Conservation (phyloP, 2,329 filamentous ascomycete species). For the Fusarium sp. region DNA sequence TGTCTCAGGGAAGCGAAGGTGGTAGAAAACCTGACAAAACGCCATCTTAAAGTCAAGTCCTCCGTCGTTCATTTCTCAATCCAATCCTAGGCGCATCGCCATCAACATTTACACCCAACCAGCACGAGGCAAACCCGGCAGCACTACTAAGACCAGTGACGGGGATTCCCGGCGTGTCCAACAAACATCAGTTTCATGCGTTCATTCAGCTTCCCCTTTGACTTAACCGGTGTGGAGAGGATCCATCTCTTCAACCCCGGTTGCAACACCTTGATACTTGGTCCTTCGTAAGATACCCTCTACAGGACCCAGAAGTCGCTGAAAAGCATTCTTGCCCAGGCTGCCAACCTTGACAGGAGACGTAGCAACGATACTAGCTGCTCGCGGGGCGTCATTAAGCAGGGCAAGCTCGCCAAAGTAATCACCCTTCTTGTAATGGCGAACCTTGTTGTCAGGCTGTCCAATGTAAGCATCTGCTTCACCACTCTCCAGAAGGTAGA, state of each 20-base stretch:
- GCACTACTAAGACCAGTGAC: background rate
- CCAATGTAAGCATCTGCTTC: conserved; percentile 87
- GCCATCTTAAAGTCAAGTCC: conserved; percentile 40
- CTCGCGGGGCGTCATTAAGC: conserved; percentile 91
- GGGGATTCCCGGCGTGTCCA: background rate
- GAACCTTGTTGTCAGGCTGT: conserved; percentile 75
- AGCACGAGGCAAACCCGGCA: conserved; percentile 24
- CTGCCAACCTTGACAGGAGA: conserved; percentile 93
- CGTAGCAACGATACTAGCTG: conserved; percentile 84
- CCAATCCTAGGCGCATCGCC: conserved; percentile 18
- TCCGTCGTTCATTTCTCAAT: conserved; percentile 25
- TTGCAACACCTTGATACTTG: conserved; percentile 67
- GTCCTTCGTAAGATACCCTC: conserved; percentile 93
- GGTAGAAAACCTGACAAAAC: conserved; percentile 42
- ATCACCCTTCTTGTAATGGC: conserved; percentile 88
- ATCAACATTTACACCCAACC: conserved; percentile 13
- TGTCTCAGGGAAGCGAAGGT: conserved; percentile 48
- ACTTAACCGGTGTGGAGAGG: conserved; percentile 61
- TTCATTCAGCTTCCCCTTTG: background rate
- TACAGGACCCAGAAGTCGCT: conserved; percentile 89
- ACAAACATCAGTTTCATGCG: background rate
- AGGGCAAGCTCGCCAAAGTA: conserved; percentile 97
- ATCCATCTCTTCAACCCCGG: conserved; percentile 73
- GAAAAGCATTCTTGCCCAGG: conserved; percentile 93
- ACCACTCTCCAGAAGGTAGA: conserved; percentile 89